These are phyloP conservation scores for Fonsecaea erecta DNA, from an alignment of 2,329 filamentous ascomycete genomes.

Conservation along the genomic window DNA sequence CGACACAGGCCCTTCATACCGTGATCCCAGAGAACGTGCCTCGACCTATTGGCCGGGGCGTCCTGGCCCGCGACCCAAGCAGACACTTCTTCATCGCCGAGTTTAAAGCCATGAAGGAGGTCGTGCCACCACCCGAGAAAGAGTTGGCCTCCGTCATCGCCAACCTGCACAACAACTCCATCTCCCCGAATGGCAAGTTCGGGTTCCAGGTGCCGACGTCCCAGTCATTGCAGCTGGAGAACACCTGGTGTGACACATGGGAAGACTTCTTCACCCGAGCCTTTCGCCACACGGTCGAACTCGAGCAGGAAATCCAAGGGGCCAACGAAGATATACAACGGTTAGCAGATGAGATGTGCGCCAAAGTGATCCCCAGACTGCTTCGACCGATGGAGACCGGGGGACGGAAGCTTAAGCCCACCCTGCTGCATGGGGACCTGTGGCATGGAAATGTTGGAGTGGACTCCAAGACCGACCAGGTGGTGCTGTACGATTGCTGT, in stretches of 20 bases:
- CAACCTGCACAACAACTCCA: no score
- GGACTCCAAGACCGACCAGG: slow-evolving; percentile 38
- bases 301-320: slow-evolving; percentile 42
- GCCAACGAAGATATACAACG: no score
- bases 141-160: no score
- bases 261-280: slow-evolving; percentile 44
- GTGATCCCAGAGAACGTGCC: no score
- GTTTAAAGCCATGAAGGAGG: slow-evolving; percentile 40
- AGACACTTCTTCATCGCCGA: slow-evolving; percentile 42
- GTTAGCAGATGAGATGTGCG: no score
- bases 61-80: no score
- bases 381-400: slow-evolving; percentile 36
- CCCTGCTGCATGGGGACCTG: slow-evolving; percentile 48
- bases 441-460: slow-evolving; percentile 49
- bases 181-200: slow-evolving; percentile 45
- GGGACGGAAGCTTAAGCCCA: slow-evolving; percentile 37
- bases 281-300: no score
- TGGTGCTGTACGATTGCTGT: slow-evolving; percentile 46
- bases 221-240: slow-evolving; percentile 39
- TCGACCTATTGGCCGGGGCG: no score
- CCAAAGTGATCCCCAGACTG: slow-evolving; percentile 44
- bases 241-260: slow-evolving; percentile 47
- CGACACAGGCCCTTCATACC: no score
- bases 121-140: slow-evolving; percentile 37
- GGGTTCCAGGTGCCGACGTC: slow-evolving; percentile 45